Conservation (phyloP, 257 asterid genomes). For the Solanum okadae region DNA sequence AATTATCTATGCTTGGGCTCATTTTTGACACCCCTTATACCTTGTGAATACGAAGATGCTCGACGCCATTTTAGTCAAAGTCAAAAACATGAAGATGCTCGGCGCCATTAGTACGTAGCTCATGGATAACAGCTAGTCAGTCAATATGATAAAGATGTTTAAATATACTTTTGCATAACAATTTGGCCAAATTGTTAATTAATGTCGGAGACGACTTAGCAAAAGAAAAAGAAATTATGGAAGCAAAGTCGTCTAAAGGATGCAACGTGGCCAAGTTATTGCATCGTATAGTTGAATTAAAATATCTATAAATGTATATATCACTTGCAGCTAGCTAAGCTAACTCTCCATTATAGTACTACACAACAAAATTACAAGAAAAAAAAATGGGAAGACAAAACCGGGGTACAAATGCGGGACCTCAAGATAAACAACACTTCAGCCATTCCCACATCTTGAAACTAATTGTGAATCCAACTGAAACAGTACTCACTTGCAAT, state of each 20-base stretch:
- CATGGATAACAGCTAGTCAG: background rate
- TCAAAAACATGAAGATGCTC: background rate
- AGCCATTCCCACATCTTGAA: slow-evolving; percentile 23
- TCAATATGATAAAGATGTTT: background rate
- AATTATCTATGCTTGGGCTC: no score
- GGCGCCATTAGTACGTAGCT: background rate
- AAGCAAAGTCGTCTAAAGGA: background rate
- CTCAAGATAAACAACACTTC: slow-evolving; percentile 15
- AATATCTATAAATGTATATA: background rate
- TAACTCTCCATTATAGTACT: background rate
- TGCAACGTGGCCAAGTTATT: background rate
- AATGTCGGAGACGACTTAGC: background rate
- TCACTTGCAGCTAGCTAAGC: background rate
- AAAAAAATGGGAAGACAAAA: background rate
- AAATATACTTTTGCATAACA: background rate
- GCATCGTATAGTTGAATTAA: background rate
- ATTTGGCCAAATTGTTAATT: background rate
- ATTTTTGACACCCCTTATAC: no score
- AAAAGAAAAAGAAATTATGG: background rate
- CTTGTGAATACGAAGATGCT: background rate
- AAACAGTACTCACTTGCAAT: slow-evolving; percentile 12
- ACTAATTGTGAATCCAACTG: background rate
- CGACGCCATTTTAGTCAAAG: background rate
- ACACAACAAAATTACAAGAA: background rate
- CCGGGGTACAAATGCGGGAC: no score